Conservation (phyloP, 2,329 filamentous ascomycete genomes). For the Trichoderma endophyticum region DNA sequence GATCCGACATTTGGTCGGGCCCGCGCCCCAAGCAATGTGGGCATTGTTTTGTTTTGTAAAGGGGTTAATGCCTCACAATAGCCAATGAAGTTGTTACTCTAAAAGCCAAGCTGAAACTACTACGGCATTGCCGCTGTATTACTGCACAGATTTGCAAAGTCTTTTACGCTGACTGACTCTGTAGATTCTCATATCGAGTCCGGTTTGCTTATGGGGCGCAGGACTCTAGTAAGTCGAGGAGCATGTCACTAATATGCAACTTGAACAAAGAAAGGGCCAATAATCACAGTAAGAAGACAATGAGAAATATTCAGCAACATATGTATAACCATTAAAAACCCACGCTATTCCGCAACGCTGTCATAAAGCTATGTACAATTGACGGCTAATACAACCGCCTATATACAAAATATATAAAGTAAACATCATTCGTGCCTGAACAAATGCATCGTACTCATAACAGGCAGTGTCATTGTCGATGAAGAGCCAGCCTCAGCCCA, state of each 20-base stretch:
- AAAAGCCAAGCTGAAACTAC: not conserved
- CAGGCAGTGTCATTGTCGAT: not conserved
- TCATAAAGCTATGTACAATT: constrained; percentile 3
- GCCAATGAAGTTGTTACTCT: not conserved
- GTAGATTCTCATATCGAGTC: not conserved
- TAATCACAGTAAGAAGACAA: not conserved
- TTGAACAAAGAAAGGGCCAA: not conserved
- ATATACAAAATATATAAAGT: not conserved
- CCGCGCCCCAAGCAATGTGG: not conserved
- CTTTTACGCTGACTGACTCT: not conserved
- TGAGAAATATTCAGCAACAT: not conserved
- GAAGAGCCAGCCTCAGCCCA: not conserved
- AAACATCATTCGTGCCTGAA: not conserved
- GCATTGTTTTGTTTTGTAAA: not conserved
- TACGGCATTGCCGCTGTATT: not conserved
- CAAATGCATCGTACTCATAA: not conserved
- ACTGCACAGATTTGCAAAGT: not conserved
- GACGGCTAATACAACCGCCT: not conserved
- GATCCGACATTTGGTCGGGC: not conserved
- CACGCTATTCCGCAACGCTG: not conserved
- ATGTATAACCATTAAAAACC: not conserved
- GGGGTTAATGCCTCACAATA: not conserved
- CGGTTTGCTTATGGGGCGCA: not conserved
- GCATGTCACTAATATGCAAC: too few species aligned
- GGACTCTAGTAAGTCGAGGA: not conserved